A percentile compares a stretch with the other conserved stretches of the same genome.
phyloP scores from a whole-genome alignment of 208 protist genomes.

The Trichomonas tenax region DNA sequence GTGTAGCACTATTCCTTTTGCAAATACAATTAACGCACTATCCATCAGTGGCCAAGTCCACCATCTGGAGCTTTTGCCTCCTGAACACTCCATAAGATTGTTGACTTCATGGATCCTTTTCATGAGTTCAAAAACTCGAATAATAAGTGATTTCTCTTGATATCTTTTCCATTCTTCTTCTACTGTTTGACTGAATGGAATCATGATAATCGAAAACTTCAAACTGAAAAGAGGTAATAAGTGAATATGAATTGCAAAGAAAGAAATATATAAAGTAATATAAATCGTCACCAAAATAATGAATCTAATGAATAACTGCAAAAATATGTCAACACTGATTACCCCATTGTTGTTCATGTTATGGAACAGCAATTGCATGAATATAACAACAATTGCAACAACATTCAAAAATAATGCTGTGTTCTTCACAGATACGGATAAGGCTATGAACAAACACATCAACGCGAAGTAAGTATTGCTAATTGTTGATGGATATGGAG shows the following conservation, averaged over 20 bases:
- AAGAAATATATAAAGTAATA: not conserved
- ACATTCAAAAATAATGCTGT: not conserved
- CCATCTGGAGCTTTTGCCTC: not conserved
- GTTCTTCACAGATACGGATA: not conserved
- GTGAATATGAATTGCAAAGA: not conserved
- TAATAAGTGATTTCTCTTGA: not conserved
- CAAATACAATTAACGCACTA: not conserved
- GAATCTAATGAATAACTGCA: not conserved
- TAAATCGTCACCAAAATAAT: not conserved
- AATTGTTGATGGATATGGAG: not conserved
- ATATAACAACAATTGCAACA: not conserved
- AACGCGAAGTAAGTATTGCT: not conserved
- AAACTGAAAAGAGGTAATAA: not conserved
- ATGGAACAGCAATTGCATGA: not conserved
- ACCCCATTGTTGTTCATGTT: not conserved
- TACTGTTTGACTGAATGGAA: not conserved
- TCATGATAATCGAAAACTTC: not conserved
- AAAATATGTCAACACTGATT: not conserved
- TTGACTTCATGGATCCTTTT: not conserved
- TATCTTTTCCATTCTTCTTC: not conserved
- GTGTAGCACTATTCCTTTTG: not conserved
- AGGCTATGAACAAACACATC: not conserved
- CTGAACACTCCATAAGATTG: not conserved
- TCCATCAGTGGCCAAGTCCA: not conserved
- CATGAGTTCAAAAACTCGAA: not conserved